A percentile compares a stretch with the other conserved stretches of the same genome.
These are phyloP conservation scores for Volvariella surrecta DNA, from an alignment of 1,284 basidiomycete genomes.

Conservation along the genomic window DNA sequence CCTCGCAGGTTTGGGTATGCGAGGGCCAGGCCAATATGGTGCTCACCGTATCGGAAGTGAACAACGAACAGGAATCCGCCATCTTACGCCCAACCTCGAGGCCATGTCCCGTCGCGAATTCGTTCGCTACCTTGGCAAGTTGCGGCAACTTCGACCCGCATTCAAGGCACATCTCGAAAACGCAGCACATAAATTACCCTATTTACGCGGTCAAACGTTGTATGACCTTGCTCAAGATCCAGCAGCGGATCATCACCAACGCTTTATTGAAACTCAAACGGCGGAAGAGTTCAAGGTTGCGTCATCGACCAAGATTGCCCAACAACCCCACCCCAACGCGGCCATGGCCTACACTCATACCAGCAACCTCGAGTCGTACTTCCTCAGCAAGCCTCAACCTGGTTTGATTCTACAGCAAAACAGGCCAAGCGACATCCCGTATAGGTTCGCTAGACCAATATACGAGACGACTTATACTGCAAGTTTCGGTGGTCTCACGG, in stretches of 20 bases:
- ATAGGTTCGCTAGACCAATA: conserved; percentile 4
- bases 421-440: conserved; percentile 5
- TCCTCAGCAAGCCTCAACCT: conserved; percentile 42
- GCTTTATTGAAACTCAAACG: conserved; percentile 28
- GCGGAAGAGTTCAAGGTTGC: conserved; percentile 20
- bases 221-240: conserved; percentile 23
- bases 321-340: conserved; percentile 53
- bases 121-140: conserved; percentile 43
- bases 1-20: conserved; percentile 14
- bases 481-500: conserved; percentile 29
- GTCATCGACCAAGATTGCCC: conserved; percentile 40
- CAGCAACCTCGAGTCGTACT: conserved; percentile 42
- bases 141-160: conserved; percentile 45
- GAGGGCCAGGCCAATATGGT: conserved; percentile 17
- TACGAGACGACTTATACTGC: conserved; percentile 15
- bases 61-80: conserved; percentile 7
- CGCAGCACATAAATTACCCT: conserved; percentile 10
- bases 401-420: conserved; percentile 43
- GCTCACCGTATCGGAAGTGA: conserved; percentile 8
- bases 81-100: conserved; percentile 29
- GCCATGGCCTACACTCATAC: conserved; percentile 53
- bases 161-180: conserved; percentile 40
- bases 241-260: conserved; percentile 16
- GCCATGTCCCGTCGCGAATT: conserved; percentile 45
- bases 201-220: conserved; percentile 12